Evolutionary conservation across 148 eudicot genomes (phyloP).

Genomic region (Camellia granthamiana): DNA sequence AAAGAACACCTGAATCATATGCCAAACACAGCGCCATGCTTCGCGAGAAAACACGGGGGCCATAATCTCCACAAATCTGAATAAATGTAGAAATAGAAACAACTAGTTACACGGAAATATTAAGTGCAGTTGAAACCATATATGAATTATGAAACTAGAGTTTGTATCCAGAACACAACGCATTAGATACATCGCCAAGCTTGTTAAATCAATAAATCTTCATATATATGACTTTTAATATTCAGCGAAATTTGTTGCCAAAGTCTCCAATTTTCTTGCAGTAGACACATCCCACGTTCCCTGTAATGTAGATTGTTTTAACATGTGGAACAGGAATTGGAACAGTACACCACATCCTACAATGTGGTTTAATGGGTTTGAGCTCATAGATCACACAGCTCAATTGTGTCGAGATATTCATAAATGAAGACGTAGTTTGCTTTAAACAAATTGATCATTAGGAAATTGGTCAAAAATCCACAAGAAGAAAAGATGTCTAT

Average conservation of each 20-base stretch:
- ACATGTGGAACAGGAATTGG: background rate
- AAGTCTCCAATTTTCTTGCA: background rate
- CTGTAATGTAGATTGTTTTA: background rate
- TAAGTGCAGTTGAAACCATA: background rate
- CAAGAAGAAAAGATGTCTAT: background rate
- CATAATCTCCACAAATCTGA: conserved; percentile 73
- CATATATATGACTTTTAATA: background rate
- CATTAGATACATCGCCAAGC: conserved; percentile 7
- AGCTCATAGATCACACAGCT: background rate
- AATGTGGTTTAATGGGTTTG: background rate
- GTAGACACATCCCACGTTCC: background rate
- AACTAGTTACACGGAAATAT: background rate
- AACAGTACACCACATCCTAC: background rate
- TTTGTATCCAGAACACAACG: background rate
- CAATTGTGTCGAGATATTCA: background rate
- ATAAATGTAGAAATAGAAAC: background rate
- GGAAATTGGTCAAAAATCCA: background rate
- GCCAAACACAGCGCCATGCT: conserved; percentile 87
- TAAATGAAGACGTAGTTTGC: background rate
- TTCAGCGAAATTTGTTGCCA: background rate
- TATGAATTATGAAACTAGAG: background rate
- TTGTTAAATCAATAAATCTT: background rate
- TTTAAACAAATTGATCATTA: conserved; percentile 6
- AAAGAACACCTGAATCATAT: conserved; percentile 68
- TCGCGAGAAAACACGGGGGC: conserved; percentile 74